phyloP scores from a whole-genome alignment of 2,329 filamentous ascomycete genomes.

The Arthrobotrys iridis region DNA sequence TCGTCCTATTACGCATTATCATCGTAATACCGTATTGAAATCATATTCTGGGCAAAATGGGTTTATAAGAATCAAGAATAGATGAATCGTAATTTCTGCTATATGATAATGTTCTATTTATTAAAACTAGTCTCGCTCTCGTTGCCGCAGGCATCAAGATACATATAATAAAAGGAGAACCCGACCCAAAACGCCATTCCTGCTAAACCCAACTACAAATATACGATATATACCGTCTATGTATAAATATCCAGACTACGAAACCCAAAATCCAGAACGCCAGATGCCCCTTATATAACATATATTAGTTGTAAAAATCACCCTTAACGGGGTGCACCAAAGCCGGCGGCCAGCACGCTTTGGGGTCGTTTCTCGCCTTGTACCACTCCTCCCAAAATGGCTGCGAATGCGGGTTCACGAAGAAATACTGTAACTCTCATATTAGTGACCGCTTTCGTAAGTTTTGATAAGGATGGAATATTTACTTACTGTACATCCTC shows the following conservation, averaged over 20 bases:
- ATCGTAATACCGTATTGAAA: too few relatives aligned
- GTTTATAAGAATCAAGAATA: too few relatives aligned
- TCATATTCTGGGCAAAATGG: too few relatives aligned
- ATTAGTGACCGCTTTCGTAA: not conserved
- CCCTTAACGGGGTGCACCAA: conserved; percentile 49
- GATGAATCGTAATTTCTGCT: too few relatives aligned
- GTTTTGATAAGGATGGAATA: not conserved
- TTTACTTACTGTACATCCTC: conserved; percentile 44
- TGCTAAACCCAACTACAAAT: too few relatives aligned
- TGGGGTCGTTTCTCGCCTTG: not conserved
- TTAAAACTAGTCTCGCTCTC: too few relatives aligned
- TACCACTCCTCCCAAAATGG: conserved; percentile 40
- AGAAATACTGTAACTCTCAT: conserved; percentile 29
- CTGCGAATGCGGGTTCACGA: conserved; percentile 29
- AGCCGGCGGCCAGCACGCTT: conserved; percentile 29
- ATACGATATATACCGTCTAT: not conserved
- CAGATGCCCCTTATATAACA: not conserved
- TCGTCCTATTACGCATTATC: too few relatives aligned
- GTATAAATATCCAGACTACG: not conserved
- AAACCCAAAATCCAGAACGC: not conserved
- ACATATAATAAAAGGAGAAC: too few relatives aligned
- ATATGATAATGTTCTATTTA: too few relatives aligned
- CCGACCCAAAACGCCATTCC: too few relatives aligned
- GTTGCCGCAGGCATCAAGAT: too few relatives aligned
- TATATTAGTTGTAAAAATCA: conserved; percentile 11